Conservation (phyloP, 1,284 basidiomycete species). For the Ceratorhiza oryzae-sativae region DNA sequence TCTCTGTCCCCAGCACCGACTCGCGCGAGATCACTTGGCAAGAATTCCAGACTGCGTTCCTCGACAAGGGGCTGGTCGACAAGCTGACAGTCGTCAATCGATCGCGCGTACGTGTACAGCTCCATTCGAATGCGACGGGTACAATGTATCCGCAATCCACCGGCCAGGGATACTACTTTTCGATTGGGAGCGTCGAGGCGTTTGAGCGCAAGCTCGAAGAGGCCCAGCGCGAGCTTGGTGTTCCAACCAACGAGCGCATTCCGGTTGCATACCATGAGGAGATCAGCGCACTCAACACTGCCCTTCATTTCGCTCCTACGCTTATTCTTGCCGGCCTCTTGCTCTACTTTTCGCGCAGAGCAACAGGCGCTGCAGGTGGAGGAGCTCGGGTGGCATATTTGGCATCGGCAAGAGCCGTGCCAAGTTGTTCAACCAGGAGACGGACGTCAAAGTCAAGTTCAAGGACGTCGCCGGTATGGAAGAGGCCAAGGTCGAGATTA, state of each 20-base stretch:
- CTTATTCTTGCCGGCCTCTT: conserved; percentile 89
- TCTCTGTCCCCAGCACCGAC: conserved; percentile 57
- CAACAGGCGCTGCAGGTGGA: conserved; percentile 63
- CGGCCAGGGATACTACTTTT: conserved; percentile 82
- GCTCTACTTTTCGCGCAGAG: conserved; percentile 87
- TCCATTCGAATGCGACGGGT: conserved; percentile 85
- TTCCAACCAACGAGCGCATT: conserved; percentile 91
- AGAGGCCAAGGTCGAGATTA: conserved; percentile 99
- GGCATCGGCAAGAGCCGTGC: conserved; percentile 96
- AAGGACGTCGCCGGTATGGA: conserved; percentile 99
- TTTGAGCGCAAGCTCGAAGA: conserved; percentile 96
- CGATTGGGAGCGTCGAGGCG: conserved; percentile 96
- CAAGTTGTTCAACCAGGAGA: conserved; percentile 97
- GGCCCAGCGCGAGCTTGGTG: conserved; percentile 90
- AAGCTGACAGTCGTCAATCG: conserved; percentile 94
- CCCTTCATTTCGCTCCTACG: conserved; percentile 94
- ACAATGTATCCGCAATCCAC: conserved; percentile 68
- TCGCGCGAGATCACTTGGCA: conserved; percentile 98
- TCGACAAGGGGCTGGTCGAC: conserved; percentile 96
- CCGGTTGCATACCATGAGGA: conserved; percentile 98
- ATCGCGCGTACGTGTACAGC: conserved; percentile 84
- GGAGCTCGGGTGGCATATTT: conserved; percentile 90
- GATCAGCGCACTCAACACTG: conserved; percentile 81
- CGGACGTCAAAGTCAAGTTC: conserved; percentile 92
- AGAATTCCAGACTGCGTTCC: conserved; percentile 94